A percentile compares a stretch with the other conserved stretches of the same genome.
These are phyloP conservation scores for Elsinoe australis DNA, from an alignment of 2,329 filamentous ascomycete genomes.

Conservation along the genomic window DNA sequence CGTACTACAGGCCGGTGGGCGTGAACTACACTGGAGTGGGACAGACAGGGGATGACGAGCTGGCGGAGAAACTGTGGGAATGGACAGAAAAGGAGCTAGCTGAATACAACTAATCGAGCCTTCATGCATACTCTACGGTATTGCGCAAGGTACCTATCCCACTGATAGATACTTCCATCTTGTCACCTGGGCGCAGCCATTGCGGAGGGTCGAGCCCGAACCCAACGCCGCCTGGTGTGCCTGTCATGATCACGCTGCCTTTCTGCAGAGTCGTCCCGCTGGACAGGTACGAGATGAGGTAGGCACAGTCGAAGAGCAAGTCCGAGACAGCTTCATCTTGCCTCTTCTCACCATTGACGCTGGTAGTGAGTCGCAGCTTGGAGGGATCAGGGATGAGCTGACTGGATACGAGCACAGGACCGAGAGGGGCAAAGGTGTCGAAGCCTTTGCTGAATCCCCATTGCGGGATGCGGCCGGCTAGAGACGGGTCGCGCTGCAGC, in stretches of 20 bases:
- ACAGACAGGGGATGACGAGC: too few relatives aligned
- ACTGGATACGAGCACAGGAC: constrained; percentile 42
- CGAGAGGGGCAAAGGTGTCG: constrained; percentile 49
- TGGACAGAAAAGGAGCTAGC: too few relatives aligned
- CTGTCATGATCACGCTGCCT: constrained; percentile 46
- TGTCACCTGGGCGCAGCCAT: too few relatives aligned
- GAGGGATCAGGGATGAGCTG: constrained; percentile 39
- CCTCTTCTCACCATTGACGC: constrained; percentile 42
- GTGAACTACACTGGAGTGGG: too few relatives aligned
- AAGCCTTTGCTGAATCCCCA: constrained; percentile 53
- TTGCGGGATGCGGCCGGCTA: constrained; percentile 48
- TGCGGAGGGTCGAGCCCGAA: too few relatives aligned
- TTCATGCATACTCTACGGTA: too few relatives aligned
- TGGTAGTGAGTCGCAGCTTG: constrained; percentile 39
- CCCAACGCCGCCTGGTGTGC: constrained; percentile 42
- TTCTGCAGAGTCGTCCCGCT: constrained; percentile 41
- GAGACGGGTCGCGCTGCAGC: constrained; percentile 43
- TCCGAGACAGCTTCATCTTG: constrained; percentile 38
- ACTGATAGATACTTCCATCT: too few relatives aligned
- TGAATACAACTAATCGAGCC: too few relatives aligned
- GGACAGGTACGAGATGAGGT: constrained; percentile 40
- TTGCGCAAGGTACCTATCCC: too few relatives aligned
- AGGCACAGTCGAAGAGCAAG: constrained; percentile 35
- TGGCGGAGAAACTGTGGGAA: too few relatives aligned
- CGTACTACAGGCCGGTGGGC: too few relatives aligned